A percentile compares a stretch with the other conserved stretches of the same genome.
Conservation (phyloP, 108 stramenopile genomes). For the Mediolabrus comicus region DNA sequence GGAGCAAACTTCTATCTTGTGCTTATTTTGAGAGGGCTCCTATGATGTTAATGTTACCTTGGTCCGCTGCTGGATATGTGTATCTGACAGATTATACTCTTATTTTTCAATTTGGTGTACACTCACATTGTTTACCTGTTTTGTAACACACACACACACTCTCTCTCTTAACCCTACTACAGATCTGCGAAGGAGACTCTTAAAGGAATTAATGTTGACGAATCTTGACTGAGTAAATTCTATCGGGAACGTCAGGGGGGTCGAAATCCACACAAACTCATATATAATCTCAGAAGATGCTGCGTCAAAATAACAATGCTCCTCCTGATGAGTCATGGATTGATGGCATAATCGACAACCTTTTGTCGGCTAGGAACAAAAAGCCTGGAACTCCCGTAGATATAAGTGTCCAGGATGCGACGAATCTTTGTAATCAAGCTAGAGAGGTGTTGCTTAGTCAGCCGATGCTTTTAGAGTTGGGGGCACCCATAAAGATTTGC, state of each 20-base stretch:
- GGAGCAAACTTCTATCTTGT: too few species aligned
- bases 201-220: not conserved
- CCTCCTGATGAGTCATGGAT: slow-evolving; percentile 82
- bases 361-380: slow-evolving; percentile 82
- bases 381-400: slow-evolving; percentile 91
- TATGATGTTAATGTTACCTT: too few species aligned
- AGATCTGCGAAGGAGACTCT: not conserved
- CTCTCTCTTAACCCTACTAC: not conserved
- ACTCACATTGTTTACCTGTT: not conserved
- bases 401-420: slow-evolving; percentile 79
- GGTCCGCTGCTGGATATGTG: too few species aligned
- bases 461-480: slow-evolving; percentile 97
- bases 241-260: not conserved
- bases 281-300: slow-evolving; percentile 13
- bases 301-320: slow-evolving; percentile 48
- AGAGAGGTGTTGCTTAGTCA: slow-evolving; percentile 95
- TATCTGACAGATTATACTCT: too few species aligned
- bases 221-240: not conserved
- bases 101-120: too few species aligned
- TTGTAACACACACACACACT: not conserved
- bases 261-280: too few species aligned
- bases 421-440: slow-evolving; percentile 81
- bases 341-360: slow-evolving; percentile 88
- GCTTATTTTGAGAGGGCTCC: too few species aligned
- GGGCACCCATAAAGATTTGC: slow-evolving; percentile 99